Evolutionary conservation across 2,329 filamentous ascomycete species (phyloP).

Genomic region (Cadophora sp.): DNA sequence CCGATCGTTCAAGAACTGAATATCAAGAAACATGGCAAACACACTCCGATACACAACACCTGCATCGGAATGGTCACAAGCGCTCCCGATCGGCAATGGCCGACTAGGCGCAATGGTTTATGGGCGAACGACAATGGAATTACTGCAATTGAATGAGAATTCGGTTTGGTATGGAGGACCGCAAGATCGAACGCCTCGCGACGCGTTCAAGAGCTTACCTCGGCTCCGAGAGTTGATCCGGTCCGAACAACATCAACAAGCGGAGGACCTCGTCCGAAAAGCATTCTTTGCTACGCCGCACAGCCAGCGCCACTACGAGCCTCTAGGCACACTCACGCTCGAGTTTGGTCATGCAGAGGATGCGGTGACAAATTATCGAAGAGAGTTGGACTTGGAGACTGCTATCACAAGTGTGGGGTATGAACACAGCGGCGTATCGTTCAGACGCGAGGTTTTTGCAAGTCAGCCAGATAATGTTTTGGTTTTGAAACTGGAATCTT

Average conservation of each 20-base stretch:
- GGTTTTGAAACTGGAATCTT: slow-evolving; percentile 42
- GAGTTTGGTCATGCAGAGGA: slow-evolving; percentile 47
- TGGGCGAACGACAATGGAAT: slow-evolving; percentile 51
- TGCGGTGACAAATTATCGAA: slow-evolving; percentile 44
- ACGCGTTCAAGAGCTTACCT: slow-evolving; percentile 48
- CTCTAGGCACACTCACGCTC: slow-evolving; percentile 47
- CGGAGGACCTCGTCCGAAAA: slow-evolving; percentile 49
- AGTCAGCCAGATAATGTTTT: slow-evolving; percentile 50
- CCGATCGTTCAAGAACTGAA: not conserved
- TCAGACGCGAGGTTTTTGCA: slow-evolving; percentile 48
- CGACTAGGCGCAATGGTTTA: slow-evolving; percentile 53
- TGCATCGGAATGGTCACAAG: slow-evolving; percentile 45
- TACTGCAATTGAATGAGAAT: slow-evolving; percentile 55
- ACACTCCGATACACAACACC: slow-evolving; percentile 43
- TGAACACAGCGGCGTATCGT: slow-evolving; percentile 41
- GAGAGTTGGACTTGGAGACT: slow-evolving; percentile 47
- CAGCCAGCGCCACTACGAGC: slow-evolving; percentile 56
- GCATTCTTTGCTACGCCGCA: slow-evolving; percentile 54
- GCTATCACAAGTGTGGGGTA: slow-evolving; percentile 47
- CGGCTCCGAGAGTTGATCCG: slow-evolving; percentile 50
- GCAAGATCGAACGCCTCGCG: slow-evolving; percentile 50
- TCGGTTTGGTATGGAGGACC: slow-evolving; percentile 55
- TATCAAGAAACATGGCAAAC: slow-evolving; percentile 3
- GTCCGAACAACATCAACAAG: slow-evolving; percentile 48
- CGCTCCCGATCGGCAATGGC: slow-evolving; percentile 57